Conservation (phyloP, 768 basidiomycete genomes). For the Rhodotorula babjevae region DNA sequence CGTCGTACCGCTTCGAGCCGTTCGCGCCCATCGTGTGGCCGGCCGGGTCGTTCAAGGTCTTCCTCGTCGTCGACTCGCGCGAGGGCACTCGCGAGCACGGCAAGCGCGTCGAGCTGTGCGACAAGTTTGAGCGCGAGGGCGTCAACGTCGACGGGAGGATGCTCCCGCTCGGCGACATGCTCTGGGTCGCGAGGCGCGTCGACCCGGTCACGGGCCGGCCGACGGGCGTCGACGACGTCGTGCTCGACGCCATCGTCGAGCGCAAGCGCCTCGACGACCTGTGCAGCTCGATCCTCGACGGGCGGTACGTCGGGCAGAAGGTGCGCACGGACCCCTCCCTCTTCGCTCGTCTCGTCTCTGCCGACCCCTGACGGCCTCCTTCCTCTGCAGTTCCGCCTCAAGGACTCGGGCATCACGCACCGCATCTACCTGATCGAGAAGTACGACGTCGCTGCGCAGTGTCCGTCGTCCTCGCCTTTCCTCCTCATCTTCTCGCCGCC, state of each 20-base stretch:
- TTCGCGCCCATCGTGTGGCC: conserved; percentile 45
- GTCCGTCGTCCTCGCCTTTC: conserved; percentile 4
- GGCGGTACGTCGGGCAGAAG: conserved; percentile 49
- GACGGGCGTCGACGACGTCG: conserved; percentile 47
- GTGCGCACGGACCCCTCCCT: conserved; percentile 48
- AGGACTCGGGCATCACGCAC: conserved; percentile 47
- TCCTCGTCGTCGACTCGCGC: conserved; percentile 49
- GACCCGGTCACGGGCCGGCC: conserved; percentile 22
- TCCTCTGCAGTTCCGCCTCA: conserved; percentile 45
- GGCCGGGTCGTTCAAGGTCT: conserved; percentile 48
- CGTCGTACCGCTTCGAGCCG: not conserved
- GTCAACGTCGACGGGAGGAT: conserved; percentile 46
- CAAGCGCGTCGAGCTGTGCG: conserved; percentile 43
- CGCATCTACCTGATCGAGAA: conserved; percentile 51
- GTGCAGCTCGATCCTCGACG: conserved; percentile 48
- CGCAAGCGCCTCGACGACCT: conserved; percentile 51
- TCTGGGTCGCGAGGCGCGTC: conserved; percentile 48
- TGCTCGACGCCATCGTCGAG: conserved; percentile 51
- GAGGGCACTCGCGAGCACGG: conserved; percentile 46
- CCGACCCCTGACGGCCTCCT: not conserved
- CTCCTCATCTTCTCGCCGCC: not conserved
- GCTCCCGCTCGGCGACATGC: conserved; percentile 50
- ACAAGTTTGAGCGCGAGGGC: conserved; percentile 44
- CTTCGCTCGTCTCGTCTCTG: not conserved
- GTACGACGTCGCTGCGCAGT: conserved; percentile 32